A percentile compares a stretch with the other conserved stretches of the same genome.
Conservation (phyloP, 768 basidiomycete species). For the Pulveroboletus sp. region DNA sequence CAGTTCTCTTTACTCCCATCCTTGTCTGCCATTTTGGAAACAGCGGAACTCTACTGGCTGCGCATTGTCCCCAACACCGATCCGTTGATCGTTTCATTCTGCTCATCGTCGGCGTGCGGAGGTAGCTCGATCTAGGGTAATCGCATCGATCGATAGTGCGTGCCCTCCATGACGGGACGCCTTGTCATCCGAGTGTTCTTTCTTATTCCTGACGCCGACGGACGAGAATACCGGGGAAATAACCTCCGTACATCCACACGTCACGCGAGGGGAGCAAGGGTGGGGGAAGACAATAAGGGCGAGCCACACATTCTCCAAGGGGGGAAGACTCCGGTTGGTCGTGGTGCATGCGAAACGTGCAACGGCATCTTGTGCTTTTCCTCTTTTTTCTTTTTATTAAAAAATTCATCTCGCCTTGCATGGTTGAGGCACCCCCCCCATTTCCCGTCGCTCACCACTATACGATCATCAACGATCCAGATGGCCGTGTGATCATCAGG, state of each 20-base stretch:
- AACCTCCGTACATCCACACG: slow-evolving; percentile 8
- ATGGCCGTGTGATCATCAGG: no score
- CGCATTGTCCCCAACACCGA: slow-evolving; percentile 5
- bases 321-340: not conserved
- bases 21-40: slow-evolving; percentile 10
- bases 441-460: no score
- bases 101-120: slow-evolving; percentile 19
- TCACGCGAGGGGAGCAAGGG: not conserved
- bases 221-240: slow-evolving; percentile 1
- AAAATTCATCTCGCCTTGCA: not conserved
- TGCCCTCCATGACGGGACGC: slow-evolving; percentile 8
- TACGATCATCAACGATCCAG: no score
- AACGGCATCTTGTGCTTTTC: no score
- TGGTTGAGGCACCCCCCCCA: no score
- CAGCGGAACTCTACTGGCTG: slow-evolving; percentile 6
- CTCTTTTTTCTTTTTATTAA: not conserved
- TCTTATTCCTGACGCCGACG: not conserved
- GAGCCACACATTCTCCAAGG: not conserved
- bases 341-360: no score
- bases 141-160: slow-evolving; percentile 19
- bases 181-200: not conserved
- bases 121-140: slow-evolving; percentile 13
- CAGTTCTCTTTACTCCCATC: no score
- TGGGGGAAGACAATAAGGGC: not conserved
- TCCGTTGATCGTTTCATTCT: slow-evolving; percentile 13